Evolutionary conservation across 768 basidiomycete genomes (phyloP), one percentile per base, ranked within the genome.

Genomic region (Dioszegia crocea): DNA sequence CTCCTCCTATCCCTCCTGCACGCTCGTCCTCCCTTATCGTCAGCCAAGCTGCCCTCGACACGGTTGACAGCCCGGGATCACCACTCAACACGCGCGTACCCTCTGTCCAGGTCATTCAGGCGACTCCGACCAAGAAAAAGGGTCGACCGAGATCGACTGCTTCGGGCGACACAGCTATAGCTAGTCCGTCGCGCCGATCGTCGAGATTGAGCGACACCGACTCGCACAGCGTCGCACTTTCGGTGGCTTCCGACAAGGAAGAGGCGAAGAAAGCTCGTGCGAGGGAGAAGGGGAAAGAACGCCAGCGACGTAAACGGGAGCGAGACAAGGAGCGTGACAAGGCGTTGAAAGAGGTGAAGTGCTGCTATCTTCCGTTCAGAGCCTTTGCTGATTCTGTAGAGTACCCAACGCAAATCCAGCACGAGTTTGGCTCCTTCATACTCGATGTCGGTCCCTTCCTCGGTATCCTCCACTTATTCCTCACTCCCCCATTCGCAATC

Each of bases 291-390:
- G 67, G 67, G 14, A 56, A 65, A 48, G 65, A 67, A 23, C 27
- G 70, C 29, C 70, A 72, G 60, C 33, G 70, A 12, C 48, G 67
- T 36, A 72, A 72, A 59, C 51, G 70, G n/a, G 70, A 68, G 53
- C 50, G 66, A 4, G 66, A 72, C 38, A 62, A 64, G 56, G 55
- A 68, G 53, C 50, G 66, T 6, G 66, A 72, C 38, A 62, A 64
- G 56, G 55, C 59, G 31, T 65, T 62, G 8, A 68, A 64, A 49
- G 63, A 61, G 38, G 67, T 67, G 59, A 60, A 59, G 21, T 61
- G 5, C 3, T 30, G 14, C 5, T 46, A 40, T 16, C 14, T 11
- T 6, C 6, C 33, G 6, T 6, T 14, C 6, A 33, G 33, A 14
- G 8, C 8, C 6, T 6, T 6, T 33, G 33, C 33, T 33, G 19